A percentile compares a stretch with the other conserved stretches of the same genome.
Evolutionary conservation across 345 rosid genomes (phyloP).

Genomic region (Adansonia digitata): DNA sequence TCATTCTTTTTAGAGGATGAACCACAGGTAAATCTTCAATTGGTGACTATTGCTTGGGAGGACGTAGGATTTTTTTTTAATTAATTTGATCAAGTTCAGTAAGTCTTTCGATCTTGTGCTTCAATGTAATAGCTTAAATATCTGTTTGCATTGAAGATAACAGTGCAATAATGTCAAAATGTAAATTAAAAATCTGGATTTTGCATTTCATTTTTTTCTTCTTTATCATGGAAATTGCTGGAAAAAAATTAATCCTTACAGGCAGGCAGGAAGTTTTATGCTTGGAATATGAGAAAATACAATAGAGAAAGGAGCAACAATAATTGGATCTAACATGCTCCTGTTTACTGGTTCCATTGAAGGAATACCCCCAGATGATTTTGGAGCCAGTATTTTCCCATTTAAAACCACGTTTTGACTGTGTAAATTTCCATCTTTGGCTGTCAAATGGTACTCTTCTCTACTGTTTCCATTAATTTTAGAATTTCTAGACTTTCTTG

Average conservation of each 20-base stretch:
- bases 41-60: not conserved
- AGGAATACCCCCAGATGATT: conserved; percentile 58
- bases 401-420: conserved; percentile 75
- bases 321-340: conserved; percentile 32
- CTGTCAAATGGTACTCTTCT: conserved; percentile 81
- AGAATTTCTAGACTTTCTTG: conserved; percentile 25
- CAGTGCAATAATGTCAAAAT: not conserved
- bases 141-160: not conserved
- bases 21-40: not conserved
- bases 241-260: conserved; percentile 21
- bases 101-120: not conserved
- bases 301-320: conserved; percentile 59
- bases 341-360: conserved; percentile 41
- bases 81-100: not conserved
- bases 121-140: not conserved
- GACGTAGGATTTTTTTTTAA: not conserved
- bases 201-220: not conserved
- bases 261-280: conserved; percentile 56
- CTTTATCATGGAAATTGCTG: not conserved
- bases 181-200: not conserved
- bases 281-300: conserved; percentile 60
- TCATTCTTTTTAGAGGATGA: not conserved
- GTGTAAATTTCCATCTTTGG: conserved; percentile 68
- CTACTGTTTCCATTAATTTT: conserved; percentile 34
- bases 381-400: conserved; percentile 49